Percentiles rank a stretch among this genome's conserved stretches.
Evolutionary conservation across 2,329 filamentous ascomycete species (phyloP).

Genomic region (Sphaceloma murrayae): DNA sequence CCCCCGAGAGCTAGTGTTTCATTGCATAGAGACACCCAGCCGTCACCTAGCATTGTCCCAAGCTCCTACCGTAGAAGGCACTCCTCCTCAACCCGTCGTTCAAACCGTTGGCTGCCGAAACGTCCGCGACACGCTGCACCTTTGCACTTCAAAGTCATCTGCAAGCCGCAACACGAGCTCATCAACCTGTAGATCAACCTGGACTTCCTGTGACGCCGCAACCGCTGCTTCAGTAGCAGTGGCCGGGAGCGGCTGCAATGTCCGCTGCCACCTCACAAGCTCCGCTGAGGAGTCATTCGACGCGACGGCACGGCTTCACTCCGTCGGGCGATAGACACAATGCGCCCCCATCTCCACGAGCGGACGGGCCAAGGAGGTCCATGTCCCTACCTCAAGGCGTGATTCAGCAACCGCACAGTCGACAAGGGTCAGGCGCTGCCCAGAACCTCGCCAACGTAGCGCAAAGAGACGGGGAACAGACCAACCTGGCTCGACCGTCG

Average conservation of each 20-base stretch:
- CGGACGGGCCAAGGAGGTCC: slow-evolving; percentile 29
- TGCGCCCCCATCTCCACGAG: slow-evolving; percentile 34
- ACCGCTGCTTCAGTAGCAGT: slow-evolving; percentile 13
- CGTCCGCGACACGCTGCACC: slow-evolving; percentile 12
- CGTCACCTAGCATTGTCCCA: not conserved
- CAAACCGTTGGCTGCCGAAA: slow-evolving; percentile 12
- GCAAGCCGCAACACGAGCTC: not conserved
- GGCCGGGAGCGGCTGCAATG: slow-evolving; percentile 22
- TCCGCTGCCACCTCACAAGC: slow-evolving; percentile 40
- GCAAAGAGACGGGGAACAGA: slow-evolving; percentile 65
- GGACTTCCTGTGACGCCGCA: not conserved
- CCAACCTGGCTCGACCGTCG: slow-evolving; percentile 50
- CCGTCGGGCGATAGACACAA: slow-evolving; percentile 40
- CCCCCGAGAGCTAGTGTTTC: not conserved
- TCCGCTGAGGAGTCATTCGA: slow-evolving; percentile 41
- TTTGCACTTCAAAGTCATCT: not conserved
- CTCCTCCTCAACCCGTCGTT: slow-evolving; percentile 6
- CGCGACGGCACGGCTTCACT: slow-evolving; percentile 37
- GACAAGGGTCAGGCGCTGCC: slow-evolving; percentile 31
- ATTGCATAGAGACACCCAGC: not conserved
- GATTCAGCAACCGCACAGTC: slow-evolving; percentile 25
- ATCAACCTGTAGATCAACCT: not conserved
- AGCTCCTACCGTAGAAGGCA: slow-evolving; percentile 1
- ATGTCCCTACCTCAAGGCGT: slow-evolving; percentile 28
- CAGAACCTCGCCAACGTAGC: slow-evolving; percentile 42